These are phyloP conservation scores for Blastocystis sp. DNA, from an alignment of 352 stramenopile genomes.

Conservation along the genomic window DNA sequence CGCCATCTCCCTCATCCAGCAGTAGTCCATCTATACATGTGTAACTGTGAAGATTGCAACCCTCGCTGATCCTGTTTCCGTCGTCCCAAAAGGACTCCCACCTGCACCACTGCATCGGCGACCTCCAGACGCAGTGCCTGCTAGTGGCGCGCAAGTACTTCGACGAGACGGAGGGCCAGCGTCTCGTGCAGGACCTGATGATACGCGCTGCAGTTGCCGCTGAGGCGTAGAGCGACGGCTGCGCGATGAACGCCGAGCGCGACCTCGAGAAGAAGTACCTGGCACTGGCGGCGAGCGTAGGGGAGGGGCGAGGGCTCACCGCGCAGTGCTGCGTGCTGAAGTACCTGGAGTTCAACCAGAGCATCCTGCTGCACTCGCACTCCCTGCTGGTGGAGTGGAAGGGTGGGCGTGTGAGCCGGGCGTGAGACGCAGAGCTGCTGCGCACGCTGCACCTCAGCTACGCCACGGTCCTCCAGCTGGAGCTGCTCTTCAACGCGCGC, in stretches of 20 bases:
- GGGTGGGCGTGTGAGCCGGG: neutral
- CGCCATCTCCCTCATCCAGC: neutral
- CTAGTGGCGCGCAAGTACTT: conserved; percentile 38
- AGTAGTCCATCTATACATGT: neutral
- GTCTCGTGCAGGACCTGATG: neutral
- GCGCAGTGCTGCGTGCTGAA: conserved; percentile 32
- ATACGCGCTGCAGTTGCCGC: neutral
- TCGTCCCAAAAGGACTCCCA: conserved; percentile 30
- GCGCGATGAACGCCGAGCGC: neutral
- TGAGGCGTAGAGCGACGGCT: neutral
- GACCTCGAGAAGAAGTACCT: conserved; percentile 64
- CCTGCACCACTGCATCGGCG: neutral
- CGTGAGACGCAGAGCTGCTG: neutral
- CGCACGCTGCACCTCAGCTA: conserved; percentile 7
- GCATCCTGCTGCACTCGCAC: conserved; percentile 29
- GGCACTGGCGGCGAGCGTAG: conserved; percentile 17
- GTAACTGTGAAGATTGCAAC: neutral
- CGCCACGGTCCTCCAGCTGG: conserved; percentile 10
- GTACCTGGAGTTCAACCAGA: conserved; percentile 40
- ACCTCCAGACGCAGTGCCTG: neutral
- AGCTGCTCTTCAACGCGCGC: conserved; percentile 16
- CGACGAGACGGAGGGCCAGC: conserved; percentile 40
- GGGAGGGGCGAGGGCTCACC: neutral
- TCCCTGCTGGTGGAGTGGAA: conserved; percentile 23
- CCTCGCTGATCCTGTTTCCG: conserved; percentile 2